These are phyloP conservation scores for Hyaloscypha hepaticicola DNA, from an alignment of 495 filamentous ascomycete genomes.

Conservation along the genomic window DNA sequence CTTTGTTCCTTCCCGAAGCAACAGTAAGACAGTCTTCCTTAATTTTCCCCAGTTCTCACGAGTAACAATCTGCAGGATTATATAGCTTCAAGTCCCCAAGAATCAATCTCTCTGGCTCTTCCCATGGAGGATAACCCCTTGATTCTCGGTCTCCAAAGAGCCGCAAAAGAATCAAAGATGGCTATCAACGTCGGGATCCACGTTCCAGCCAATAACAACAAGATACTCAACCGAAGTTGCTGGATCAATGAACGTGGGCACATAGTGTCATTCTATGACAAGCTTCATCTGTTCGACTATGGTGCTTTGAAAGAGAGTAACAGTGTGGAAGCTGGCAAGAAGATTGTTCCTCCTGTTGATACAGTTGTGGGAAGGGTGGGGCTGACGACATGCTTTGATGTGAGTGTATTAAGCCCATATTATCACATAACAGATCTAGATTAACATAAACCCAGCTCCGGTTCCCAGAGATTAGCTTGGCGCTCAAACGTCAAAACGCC, in stretches of 20 bases:
- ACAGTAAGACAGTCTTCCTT: constrained; percentile 40
- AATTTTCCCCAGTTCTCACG: not conserved
- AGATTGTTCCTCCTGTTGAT: constrained; percentile 65
- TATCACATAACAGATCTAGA: not conserved
- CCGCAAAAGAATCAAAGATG: constrained; percentile 57
- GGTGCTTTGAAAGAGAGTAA: constrained; percentile 67
- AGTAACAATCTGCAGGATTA: constrained; percentile 51
- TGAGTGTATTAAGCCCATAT: constrained; percentile 38
- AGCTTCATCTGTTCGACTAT: constrained; percentile 77
- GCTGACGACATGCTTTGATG: constrained; percentile 85
- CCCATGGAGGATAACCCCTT: constrained; percentile 58
- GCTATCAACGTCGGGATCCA: constrained; percentile 90
- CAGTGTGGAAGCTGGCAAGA: constrained; percentile 59
- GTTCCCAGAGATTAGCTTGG: constrained; percentile 74
- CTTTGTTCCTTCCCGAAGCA: constrained; percentile 90
- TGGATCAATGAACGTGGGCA: constrained; percentile 68
- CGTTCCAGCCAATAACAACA: constrained; percentile 59
- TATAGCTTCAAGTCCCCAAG: constrained; percentile 64
- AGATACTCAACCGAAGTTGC: constrained; percentile 62
- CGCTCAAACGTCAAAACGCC: constrained; percentile 61
- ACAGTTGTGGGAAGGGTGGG: constrained; percentile 75
- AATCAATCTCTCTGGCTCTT: constrained; percentile 65
- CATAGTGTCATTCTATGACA: constrained; percentile 68
- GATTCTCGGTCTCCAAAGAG: constrained; percentile 66
- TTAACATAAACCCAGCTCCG: constrained; percentile 46